Conservation (phyloP, 352 stramenopile species). For the Phytophthora syringae region DNA sequence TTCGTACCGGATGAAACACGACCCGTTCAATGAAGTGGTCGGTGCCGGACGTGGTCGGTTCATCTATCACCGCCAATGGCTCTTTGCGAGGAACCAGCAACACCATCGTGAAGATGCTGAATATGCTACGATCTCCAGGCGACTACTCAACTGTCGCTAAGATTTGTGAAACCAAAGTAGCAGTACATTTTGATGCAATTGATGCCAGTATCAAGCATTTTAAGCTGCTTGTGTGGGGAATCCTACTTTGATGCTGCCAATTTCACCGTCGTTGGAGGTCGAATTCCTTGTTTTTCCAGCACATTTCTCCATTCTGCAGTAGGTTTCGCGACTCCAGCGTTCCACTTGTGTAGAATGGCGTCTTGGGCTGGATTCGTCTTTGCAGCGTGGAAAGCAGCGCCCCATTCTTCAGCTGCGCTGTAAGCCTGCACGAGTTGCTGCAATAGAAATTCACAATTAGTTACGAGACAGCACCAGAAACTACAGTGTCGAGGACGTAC, state of each 20-base stretch:
- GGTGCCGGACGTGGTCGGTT: constrained; percentile 8
- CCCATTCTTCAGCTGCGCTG: constrained; percentile 28
- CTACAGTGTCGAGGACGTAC: constrained; percentile 11
- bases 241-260: constrained; percentile 15
- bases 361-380: constrained; percentile 16
- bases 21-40: constrained; percentile 30
- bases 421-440: constrained; percentile 40
- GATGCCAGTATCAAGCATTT: neutral
- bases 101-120: constrained; percentile 26
- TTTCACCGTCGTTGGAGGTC: constrained; percentile 32
- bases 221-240: neutral
- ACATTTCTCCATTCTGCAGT: constrained; percentile 38
- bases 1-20: constrained; percentile 40
- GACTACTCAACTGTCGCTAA: constrained; percentile 27
- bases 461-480: neutral
- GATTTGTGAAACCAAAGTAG: constrained; percentile 12
- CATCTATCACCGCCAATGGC: constrained; percentile 34
- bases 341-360: constrained; percentile 41
- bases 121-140: constrained; percentile 10
- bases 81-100: constrained; percentile 32
- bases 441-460: neutral
- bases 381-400: constrained; percentile 31
- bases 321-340: constrained; percentile 31
- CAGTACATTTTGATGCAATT: neutral
- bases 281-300: constrained; percentile 42